phyloP scores from a whole-genome alignment of 371 early-diverging fungal species.

The Homolaphlyctis polyrhiza region DNA sequence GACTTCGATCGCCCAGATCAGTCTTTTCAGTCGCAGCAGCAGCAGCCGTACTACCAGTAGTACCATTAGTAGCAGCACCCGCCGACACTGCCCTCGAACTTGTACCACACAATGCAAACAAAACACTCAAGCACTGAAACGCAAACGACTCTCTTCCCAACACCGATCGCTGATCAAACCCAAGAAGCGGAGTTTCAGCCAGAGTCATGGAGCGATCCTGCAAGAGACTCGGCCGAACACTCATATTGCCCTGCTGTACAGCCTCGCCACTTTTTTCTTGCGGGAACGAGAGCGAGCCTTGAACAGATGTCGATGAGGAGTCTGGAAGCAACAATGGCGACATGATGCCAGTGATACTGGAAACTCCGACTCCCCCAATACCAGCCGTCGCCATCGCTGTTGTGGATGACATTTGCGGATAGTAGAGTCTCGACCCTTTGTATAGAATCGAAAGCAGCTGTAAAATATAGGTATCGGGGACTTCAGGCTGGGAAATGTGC shows the following conservation, averaged over 20 bases:
- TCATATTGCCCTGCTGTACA: no score
- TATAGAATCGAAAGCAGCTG: slow-evolving; percentile 56
- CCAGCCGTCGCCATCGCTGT: slow-evolving; percentile 5
- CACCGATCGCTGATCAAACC: slow-evolving; percentile 10
- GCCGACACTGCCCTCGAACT: background rate
- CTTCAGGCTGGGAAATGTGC: slow-evolving; percentile 62
- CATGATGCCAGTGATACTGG: background rate
- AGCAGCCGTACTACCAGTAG: background rate
- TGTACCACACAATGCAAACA: slow-evolving; percentile 57
- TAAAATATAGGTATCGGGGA: slow-evolving; percentile 52
- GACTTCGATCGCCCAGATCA: slow-evolving; percentile 24
- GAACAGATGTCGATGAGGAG: slow-evolving; percentile 14
- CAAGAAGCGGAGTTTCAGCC: slow-evolving; percentile 1
- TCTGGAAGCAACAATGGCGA: slow-evolving; percentile 7
- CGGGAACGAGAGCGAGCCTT: no score
- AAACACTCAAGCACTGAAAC: slow-evolving; percentile 55
- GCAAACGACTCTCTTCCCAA: slow-evolving; percentile 67
- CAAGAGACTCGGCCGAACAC: no score
- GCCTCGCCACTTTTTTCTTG: no score
- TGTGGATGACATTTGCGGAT: no score
- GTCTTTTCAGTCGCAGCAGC: background rate
- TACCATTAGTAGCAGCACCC: background rate
- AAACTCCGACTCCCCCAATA: background rate
- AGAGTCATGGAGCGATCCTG: background rate
- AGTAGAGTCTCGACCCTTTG: slow-evolving; percentile 48